Conservation (phyloP, 208 protist genomes). For the Naegleria fowleri region DNA sequence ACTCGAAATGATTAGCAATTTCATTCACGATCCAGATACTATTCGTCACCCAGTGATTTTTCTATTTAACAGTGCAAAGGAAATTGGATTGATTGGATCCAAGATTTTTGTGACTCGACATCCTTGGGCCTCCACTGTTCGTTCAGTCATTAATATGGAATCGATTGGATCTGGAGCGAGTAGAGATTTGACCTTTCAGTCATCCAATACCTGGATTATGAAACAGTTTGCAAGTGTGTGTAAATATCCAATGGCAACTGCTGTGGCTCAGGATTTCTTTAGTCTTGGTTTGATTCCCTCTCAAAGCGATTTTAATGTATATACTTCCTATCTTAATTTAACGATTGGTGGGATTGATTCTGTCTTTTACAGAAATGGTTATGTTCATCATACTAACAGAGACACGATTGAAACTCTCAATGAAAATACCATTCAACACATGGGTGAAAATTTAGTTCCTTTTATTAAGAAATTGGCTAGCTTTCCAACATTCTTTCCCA, state of each 20-base stretch:
- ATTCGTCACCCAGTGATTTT: background rate
- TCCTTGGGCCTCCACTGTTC: background rate
- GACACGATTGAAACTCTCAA: background rate
- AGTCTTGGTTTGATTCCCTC: background rate
- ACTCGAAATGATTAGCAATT: background rate
- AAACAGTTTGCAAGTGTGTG: background rate
- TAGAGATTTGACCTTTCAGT: background rate
- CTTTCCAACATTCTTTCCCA: background rate
- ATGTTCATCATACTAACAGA: background rate
- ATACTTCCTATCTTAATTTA: background rate
- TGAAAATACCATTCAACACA: background rate
- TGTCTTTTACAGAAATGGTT: conserved; percentile 8
- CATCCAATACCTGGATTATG: background rate
- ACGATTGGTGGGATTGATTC: background rate
- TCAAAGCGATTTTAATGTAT: conserved; percentile 4
- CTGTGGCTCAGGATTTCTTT: conserved; percentile 3
- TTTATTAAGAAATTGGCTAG: background rate
- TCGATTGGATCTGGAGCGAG: background rate
- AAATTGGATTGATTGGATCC: background rate
- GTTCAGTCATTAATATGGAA: conserved; percentile 15
- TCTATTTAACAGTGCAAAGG: background rate
- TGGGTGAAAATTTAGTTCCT: background rate
- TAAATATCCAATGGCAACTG: background rate
- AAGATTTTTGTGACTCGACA: background rate
- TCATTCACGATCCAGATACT: background rate